Conservation (phyloP, 805 yeast genomes). For the Candida caryicola region DNA sequence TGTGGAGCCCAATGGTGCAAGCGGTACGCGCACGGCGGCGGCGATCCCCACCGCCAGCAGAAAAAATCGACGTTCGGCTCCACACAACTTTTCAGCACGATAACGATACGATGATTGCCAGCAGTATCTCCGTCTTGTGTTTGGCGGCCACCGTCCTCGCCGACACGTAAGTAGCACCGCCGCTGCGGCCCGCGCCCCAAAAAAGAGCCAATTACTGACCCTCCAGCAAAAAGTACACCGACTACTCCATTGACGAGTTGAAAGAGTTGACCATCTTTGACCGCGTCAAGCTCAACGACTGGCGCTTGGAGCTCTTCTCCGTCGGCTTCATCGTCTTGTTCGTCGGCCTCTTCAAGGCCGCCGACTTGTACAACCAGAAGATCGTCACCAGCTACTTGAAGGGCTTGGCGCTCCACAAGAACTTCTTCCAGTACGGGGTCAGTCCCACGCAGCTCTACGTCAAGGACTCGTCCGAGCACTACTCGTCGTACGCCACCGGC, state of each 20-base stretch:
- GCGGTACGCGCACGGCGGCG: background rate
- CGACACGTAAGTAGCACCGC: conserved; percentile 1
- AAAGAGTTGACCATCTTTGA: conserved; percentile 53
- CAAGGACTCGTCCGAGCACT: conserved; percentile 63
- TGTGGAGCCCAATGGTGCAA: background rate
- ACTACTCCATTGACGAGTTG: conserved; percentile 51
- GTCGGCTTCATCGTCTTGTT: conserved; percentile 50
- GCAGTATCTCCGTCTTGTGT: background rate
- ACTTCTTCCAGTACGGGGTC: conserved; percentile 79
- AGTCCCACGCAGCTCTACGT: conserved; percentile 43
- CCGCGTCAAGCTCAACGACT: conserved; percentile 62
- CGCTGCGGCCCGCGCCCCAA: too few species aligned
- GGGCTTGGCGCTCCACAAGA: conserved; percentile 54
- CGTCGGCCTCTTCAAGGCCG: conserved; percentile 51
- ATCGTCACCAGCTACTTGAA: conserved; percentile 54
- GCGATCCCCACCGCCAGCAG: conserved; percentile 1
- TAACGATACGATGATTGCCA: background rate
- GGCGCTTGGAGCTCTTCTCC: conserved; percentile 71
- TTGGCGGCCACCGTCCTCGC: conserved; percentile 4
- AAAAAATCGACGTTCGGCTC: too few species aligned
- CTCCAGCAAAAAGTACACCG: conserved; percentile 13
- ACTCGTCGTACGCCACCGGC: conserved; percentile 81
- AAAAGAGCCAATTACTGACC: too few species aligned
- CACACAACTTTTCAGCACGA: background rate
- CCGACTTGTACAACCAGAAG: conserved; percentile 55